These are phyloP conservation scores for Globisporangium canariense DNA, from an alignment of 352 stramenopile species.

Conservation along the genomic window DNA sequence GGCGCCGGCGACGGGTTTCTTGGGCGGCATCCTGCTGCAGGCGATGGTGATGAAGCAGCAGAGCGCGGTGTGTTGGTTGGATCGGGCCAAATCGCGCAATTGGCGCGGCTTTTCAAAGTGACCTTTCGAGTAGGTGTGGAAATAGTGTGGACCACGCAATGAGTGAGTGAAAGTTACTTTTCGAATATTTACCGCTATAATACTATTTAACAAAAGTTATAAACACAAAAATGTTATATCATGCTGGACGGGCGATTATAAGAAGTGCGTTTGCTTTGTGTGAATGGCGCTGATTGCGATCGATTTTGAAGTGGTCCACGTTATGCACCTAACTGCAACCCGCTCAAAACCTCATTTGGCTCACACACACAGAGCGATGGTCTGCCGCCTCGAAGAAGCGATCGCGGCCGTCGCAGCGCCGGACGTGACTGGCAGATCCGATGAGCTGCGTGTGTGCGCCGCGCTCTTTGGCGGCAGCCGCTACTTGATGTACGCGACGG, in stretches of 20 bases:
- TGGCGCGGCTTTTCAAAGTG: conserved; percentile 6
- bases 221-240: too few relatives aligned
- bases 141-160: neutral
- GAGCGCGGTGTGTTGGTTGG: neutral
- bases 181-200: neutral
- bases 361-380: conserved; percentile 5
- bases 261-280: neutral
- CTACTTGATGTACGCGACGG: conserved; percentile 55
- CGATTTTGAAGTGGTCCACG: neutral
- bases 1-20: conserved; percentile 30
- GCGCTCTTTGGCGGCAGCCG: conserved; percentile 48
- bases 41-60: neutral
- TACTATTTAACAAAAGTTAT: too few relatives aligned
- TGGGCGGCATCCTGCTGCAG: conserved; percentile 35
- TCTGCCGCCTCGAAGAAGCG: conserved; percentile 20
- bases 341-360: neutral
- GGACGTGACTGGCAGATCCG: conserved; percentile 9
- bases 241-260: neutral
- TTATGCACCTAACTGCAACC: neutral
- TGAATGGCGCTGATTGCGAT: neutral
- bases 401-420: conserved; percentile 45
- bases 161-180: neutral
- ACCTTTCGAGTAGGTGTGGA: neutral
- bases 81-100: neutral
- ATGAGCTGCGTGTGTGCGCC: conserved; percentile 29